Evolutionary conservation across 768 basidiomycete genomes (phyloP), one percentile per base, ranked within the genome.

Genomic region (Coprinopsis strossmayeri): DNA sequence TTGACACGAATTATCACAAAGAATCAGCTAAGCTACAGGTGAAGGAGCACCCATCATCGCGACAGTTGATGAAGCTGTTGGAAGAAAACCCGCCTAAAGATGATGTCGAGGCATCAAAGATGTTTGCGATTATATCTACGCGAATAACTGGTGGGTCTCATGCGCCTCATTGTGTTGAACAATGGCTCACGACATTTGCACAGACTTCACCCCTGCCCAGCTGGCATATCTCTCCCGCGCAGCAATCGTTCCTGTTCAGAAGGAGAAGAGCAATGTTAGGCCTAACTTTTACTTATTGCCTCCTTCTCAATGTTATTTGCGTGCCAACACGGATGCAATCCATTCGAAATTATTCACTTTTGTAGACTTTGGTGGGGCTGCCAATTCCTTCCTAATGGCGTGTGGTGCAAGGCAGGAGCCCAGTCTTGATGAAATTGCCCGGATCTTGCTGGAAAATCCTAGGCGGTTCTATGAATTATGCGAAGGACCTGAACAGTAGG

Each of bases 391-490:
- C 66, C 70, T 99, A 38, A 78, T 75, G 46, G 84, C 87, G 2
- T 91, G 91, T 56, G 95, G 96, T 10, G 89, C 93, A 13, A 86
- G 82, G 59, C 82, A 77, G 35, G 89, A 92, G 59, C 94, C 95
- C 3, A 91, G 81, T 38, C 79, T 92, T 3, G 82, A 90, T 49
- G 91, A 93, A 64, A 74, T 92, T 35, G 83, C 82, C 0, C 73
- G 74, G 45, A 84, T 81, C 46, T 64, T 92, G 35, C 63, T 94
- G 18, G 71, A 71, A 1, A 73, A 91, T 61, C 87, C 91, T 11
- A 70, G 68, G 26, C 69, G 73, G 48, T 91, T 95, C 61, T 87
- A 85, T 52, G 66, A 79, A 20, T 67, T 88, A 10, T 77, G 88
- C 1, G 82, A 79, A 13, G 84, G 88, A 0, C 73, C 79, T 10